Conservation (phyloP, 2,329 filamentous ascomycete genomes). For the Fusarium paranaense region DNA sequence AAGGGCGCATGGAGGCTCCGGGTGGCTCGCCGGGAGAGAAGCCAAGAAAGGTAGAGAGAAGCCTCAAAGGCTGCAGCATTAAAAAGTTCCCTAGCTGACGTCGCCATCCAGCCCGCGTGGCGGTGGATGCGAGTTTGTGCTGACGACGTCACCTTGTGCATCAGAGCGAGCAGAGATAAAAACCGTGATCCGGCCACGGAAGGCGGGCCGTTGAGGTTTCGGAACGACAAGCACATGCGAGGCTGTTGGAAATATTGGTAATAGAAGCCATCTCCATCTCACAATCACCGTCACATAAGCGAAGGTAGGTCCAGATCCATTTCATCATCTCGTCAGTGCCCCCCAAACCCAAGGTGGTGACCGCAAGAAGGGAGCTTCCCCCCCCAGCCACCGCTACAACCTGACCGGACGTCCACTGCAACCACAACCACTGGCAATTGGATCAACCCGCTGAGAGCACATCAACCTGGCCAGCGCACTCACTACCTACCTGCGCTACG, state of each 20-base stretch:
- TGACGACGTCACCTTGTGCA: constrained; percentile 42
- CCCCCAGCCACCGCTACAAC: constrained; percentile 35
- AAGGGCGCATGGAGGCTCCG: background rate
- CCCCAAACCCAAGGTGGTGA: background rate
- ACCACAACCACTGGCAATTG: constrained; percentile 28
- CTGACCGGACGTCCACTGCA: constrained; percentile 15
- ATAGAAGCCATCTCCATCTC: background rate
- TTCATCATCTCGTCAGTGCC: background rate
- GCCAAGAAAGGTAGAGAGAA: constrained; percentile 39
- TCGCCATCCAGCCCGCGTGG: constrained; percentile 35
- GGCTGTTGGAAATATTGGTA: background rate
- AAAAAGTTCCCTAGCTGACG: constrained; percentile 41
- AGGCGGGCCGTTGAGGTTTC: constrained; percentile 20
- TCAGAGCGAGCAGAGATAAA: constrained; percentile 21
- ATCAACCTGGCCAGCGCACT: constrained; percentile 15
- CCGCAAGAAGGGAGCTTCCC: background rate
- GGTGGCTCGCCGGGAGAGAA: background rate
- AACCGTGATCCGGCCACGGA: constrained; percentile 20
- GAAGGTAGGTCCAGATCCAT: background rate
- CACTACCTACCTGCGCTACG: constrained; percentile 41
- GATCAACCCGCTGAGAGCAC: constrained; percentile 32
- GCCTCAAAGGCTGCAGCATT: constrained; percentile 44
- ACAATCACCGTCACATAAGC: background rate
- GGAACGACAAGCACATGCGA: constrained; percentile 3
- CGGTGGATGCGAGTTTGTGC: constrained; percentile 35